Conservation (phyloP, 2,329 filamentous ascomycete genomes). For the Colletotrichum godetiae region DNA sequence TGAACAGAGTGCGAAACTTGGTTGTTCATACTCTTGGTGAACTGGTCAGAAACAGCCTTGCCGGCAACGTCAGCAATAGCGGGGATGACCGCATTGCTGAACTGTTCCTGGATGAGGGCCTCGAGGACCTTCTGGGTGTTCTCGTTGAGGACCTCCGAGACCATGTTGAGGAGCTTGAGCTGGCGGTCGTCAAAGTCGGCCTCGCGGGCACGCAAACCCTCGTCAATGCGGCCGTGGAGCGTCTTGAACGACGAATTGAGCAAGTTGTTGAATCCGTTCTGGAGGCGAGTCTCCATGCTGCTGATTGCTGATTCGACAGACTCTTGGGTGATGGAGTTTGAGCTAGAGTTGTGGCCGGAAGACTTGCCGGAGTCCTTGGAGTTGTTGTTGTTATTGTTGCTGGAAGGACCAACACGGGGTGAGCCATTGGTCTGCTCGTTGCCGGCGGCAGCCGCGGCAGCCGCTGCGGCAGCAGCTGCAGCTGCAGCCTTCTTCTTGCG, state of each 20-base stretch:
- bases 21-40: constrained; percentile 75
- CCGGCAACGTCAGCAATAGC: constrained; percentile 75
- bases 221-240: constrained; percentile 71
- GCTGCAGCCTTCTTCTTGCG: constrained; percentile 76
- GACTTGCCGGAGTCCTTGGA: constrained; percentile 48
- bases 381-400: constrained; percentile 41
- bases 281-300: constrained; percentile 64
- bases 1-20: constrained; percentile 75
- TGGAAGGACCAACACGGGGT: constrained; percentile 45
- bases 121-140: constrained; percentile 79
- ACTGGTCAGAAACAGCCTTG: constrained; percentile 76
- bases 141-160: constrained; percentile 70
- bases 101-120: constrained; percentile 80
- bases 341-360: constrained; percentile 40
- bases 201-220: constrained; percentile 69
- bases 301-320: constrained; percentile 65
- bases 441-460: constrained; percentile 47
- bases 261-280: constrained; percentile 57
- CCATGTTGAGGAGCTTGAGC: constrained; percentile 65
- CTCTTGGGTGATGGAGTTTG: constrained; percentile 52
- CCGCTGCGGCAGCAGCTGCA: constrained; percentile 52
- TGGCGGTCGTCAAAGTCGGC: constrained; percentile 64
- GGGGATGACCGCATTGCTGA: constrained; percentile 81
- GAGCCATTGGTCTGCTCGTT: constrained; percentile 60
- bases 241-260: constrained; percentile 70